Evolutionary conservation across 169 alveolate species (phyloP).

Genomic region (Eimeria acervulina): DNA sequence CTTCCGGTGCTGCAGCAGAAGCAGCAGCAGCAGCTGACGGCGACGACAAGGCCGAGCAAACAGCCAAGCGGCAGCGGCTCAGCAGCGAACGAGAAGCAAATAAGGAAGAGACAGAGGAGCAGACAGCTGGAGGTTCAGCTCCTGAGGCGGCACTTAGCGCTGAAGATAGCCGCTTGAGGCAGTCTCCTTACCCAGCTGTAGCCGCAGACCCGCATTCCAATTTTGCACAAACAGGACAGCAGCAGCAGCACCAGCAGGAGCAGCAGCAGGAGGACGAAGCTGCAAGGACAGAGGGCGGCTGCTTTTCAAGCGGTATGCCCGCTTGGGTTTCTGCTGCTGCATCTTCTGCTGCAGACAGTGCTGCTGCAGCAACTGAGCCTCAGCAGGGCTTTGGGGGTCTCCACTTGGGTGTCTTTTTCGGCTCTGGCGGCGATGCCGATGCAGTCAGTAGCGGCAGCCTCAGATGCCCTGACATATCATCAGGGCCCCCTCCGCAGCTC

Average conservation of each 20-base stretch:
- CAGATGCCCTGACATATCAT: not conserved
- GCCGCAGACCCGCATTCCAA: not conserved
- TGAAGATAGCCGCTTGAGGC: not conserved
- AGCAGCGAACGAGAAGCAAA: not conserved
- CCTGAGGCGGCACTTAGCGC: not conserved
- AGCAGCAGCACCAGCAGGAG: constrained; percentile 10
- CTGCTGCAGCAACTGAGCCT: not conserved
- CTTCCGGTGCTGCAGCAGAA: not conserved
- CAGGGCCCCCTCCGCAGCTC: not conserved
- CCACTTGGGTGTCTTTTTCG: constrained; percentile 1
- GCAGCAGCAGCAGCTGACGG: not conserved
- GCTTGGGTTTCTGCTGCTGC: not conserved
- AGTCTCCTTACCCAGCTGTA: not conserved
- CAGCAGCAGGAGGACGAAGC: not conserved
- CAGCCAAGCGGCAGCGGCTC: not conserved
- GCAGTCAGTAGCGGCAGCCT: not conserved
- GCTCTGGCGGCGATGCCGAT: not conserved
- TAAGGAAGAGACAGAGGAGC: not conserved
- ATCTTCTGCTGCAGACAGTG: not conserved
- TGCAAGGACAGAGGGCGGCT: not conserved
- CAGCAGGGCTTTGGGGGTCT: constrained; percentile 8
- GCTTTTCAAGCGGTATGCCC: not conserved
- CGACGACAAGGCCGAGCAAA: not conserved
- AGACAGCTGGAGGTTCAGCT: not conserved
- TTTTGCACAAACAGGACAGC: not conserved